A percentile compares a stretch with the other conserved stretches of the same genome.
phyloP scores from a whole-genome alignment of 495 filamentous ascomycete species.

The Aspergillus baeticus region DNA sequence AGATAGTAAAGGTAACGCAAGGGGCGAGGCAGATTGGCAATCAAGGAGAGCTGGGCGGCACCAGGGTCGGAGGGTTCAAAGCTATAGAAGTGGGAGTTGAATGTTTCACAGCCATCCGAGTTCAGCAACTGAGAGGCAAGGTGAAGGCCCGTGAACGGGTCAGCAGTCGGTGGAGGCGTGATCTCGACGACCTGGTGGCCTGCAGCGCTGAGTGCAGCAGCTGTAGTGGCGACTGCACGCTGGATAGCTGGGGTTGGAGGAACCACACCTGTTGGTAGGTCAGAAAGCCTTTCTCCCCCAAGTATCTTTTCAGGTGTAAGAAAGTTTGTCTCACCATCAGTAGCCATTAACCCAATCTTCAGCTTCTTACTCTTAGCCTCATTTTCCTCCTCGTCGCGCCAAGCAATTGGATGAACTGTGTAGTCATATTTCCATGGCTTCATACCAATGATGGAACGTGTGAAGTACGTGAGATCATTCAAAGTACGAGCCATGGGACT shows the following conservation, averaged over 20 bases:
- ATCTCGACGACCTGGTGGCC: constrained; percentile 81
- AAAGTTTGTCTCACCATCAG: constrained; percentile 57
- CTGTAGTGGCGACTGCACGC: constrained; percentile 70
- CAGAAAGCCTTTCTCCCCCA: background rate
- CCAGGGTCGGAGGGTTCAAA: constrained; percentile 83
- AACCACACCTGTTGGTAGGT: constrained; percentile 58
- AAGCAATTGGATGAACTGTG: constrained; percentile 78
- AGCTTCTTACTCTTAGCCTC: constrained; percentile 61
- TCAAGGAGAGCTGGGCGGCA: constrained; percentile 66
- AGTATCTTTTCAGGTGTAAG: background rate
- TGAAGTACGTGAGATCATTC: constrained; percentile 82
- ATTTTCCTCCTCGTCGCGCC: constrained; percentile 61
- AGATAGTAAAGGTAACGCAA: constrained; percentile 85
- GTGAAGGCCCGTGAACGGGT: constrained; percentile 69
- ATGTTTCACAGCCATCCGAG: constrained; percentile 82
- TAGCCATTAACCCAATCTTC: constrained; percentile 73
- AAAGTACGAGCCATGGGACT: constrained; percentile 92
- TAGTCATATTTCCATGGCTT: constrained; percentile 91
- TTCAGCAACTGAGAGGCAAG: constrained; percentile 86
- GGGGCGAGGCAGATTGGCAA: constrained; percentile 71
- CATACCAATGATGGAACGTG: constrained; percentile 75
- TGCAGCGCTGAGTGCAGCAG: constrained; percentile 61
- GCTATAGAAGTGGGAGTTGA: constrained; percentile 68
- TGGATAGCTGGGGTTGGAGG: constrained; percentile 82
- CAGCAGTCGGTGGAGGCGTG: constrained; percentile 54